phyloP scores from a whole-genome alignment of 1,139 yeast genomes.

The Hyphopichia wangnamkhiaoensis region DNA sequence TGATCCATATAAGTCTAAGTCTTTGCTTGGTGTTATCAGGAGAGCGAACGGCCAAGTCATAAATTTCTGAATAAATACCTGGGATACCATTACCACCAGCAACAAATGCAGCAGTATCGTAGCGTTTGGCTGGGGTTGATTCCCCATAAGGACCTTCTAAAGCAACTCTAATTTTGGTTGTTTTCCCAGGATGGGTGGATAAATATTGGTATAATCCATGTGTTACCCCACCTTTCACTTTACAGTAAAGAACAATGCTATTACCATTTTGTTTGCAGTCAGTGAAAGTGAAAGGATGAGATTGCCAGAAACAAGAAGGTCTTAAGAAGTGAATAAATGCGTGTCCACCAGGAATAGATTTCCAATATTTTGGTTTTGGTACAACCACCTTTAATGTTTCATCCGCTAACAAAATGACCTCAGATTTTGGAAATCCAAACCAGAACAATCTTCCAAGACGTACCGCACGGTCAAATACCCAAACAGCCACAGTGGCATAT shows the following conservation, averaged over 20 bases:
- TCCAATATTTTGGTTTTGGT: conserved; percentile 45
- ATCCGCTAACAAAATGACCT: conserved; percentile 31
- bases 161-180: conserved; percentile 31
- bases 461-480: conserved; percentile 45
- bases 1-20: conserved; percentile 36
- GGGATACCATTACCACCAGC: conserved; percentile 50
- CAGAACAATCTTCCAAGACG: conserved; percentile 32
- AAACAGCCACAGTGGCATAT: conserved; percentile 42
- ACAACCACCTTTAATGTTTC: conserved; percentile 43
- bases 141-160: conserved; percentile 48
- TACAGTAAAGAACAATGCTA: conserved; percentile 30
- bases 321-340: conserved; percentile 49
- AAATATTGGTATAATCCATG: conserved; percentile 32
- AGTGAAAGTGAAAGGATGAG: conserved; percentile 44
- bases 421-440: conserved; percentile 44
- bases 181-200: conserved; percentile 23
- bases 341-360: conserved; percentile 50
- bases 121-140: conserved; percentile 27
- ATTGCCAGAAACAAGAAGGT: conserved; percentile 41
- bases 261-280: conserved; percentile 21
- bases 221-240: conserved; percentile 43
- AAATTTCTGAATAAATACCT: conserved; percentile 41
- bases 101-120: conserved; percentile 33
- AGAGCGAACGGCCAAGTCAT: conserved; percentile 22
- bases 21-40: conserved; percentile 17